Evolutionary conservation across 495 filamentous ascomycete species (phyloP), one percentile per base, ranked within the genome.

Genomic region (Filosporella fistucella): DNA sequence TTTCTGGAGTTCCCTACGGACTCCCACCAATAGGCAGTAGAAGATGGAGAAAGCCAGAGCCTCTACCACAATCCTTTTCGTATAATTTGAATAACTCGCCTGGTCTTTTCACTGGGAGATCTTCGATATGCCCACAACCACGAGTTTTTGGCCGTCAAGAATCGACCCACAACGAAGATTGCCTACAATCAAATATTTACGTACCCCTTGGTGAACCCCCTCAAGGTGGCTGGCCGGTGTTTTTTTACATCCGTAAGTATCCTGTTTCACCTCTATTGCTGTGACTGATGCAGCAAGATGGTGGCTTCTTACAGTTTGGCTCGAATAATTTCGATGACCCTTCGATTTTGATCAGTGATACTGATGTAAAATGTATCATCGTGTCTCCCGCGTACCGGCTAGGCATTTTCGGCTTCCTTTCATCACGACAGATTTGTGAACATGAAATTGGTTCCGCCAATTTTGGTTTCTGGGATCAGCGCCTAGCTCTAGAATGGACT

Each of bases 401-500:
- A 3, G 80, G 80, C 13, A 72, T 77, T 5, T 84, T 84, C 55
- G 84, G 84, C 8, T 87, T 74, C 65, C 36, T 49, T 1, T 10
- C 46, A 9, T 49, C 37, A 8, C 17, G 33, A 41, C 16, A 34
- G 6, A 16, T 41, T 17, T 32, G 24, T 21, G 26, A 29, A 18
- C 11, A 32, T 7, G 16, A 24, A 7, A 14, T 25, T 3, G 2
- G 5, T 9, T 23, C 20, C n/a, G 46, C 46, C 2, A 90, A 89
- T 50, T 74, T 76, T 2, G 86, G 79, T 0, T 67, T 89, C 5
- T 64, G 74, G 32, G 86, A 89, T 57, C 85, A 88, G 60, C 68
- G 76, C 1, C 68, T 82, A 22, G 85, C 80, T 10, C 65, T 89
- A 12, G 62, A 87, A 49, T 89, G 85, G 86, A 75, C 88, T 14